Evolutionary conservation across 2,329 filamentous ascomycete species (phyloP), one percentile per base, ranked within the genome.

Genomic region (Aureobasidium uvarum): DNA sequence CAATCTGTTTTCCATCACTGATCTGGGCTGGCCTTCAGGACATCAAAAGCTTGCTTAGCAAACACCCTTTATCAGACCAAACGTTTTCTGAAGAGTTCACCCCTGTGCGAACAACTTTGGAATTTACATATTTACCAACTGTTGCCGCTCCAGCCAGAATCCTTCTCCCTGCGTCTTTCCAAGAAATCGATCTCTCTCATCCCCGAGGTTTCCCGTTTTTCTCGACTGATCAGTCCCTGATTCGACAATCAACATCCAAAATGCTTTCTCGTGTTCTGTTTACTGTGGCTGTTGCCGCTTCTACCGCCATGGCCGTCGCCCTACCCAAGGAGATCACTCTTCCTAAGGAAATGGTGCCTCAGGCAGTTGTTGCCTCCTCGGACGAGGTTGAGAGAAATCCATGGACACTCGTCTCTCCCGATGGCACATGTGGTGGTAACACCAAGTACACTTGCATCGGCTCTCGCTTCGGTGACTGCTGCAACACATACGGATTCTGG

Each of bases 401-500:
- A 50, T 64, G 51, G 41, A 64, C 50, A 16, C 41, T 56, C 13
- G 51, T 64, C 31, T 55, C 50, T 20, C 62, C 62, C 16, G 62
- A 64, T 23, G 62, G 62, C 2, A 55, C 62, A 11, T 64, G 62
- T 23, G 62, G 62, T 39, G 62, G 62, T n/a, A 25, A 50, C 23
- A 64, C 62, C 14, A 46, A 45, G 13, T 64, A 55, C 62, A 64
- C 62, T 8, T 64, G 62, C 20, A 18, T 20, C 10, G 62, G 62
- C n/a, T 64, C 62, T 20, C 41, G 50, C 51, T 64, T 64, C 43
- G 62, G 62, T 11, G 51, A 64, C 41, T 64, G 62, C 62, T 64
- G 62, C 20, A 56, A 55, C 41, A 56, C 62, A 48, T 64, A 54
- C 33, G 62, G 62, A 36, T 64, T 38, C 62, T 64, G 62, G 62